Evolutionary conservation across 768 basidiomycete genomes (phyloP).

Genomic region (Gelatoporia subvermispora): DNA sequence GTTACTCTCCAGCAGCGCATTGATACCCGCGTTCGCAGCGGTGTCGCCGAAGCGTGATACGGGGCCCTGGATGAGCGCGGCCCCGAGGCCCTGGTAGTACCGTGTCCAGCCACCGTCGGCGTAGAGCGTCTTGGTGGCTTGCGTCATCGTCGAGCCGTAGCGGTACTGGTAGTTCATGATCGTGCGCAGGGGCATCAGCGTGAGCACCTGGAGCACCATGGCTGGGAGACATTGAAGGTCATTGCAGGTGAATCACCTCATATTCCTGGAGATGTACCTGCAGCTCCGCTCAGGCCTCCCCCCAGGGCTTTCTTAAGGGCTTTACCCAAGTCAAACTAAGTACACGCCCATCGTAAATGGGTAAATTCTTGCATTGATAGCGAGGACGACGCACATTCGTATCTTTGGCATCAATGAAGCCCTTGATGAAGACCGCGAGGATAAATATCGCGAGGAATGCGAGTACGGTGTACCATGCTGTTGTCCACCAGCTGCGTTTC

Average conservation of each 20-base stretch:
- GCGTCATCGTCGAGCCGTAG: constrained; percentile 72
- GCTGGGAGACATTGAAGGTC: constrained; percentile 38
- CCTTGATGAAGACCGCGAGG: constrained; percentile 58
- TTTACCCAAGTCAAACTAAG: constrained; percentile 72
- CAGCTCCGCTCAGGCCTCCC: constrained; percentile 87
- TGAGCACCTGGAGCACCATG: constrained; percentile 91
- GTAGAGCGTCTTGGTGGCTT: constrained; percentile 64
- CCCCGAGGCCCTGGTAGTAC: constrained; percentile 83
- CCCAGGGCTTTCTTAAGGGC: constrained; percentile 83
- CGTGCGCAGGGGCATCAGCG: constrained; percentile 93
- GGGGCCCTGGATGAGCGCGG: constrained; percentile 85
- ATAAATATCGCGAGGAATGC: constrained; percentile 32
- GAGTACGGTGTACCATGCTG: constrained; percentile 30
- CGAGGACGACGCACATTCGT: constrained; percentile 47
- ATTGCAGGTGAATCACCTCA: neutral
- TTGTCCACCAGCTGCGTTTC: constrained; percentile 23
- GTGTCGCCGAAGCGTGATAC: constrained; percentile 91
- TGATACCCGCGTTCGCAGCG: constrained; percentile 87
- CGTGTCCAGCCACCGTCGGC: constrained; percentile 75
- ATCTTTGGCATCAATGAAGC: constrained; percentile 64
- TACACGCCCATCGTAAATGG: neutral
- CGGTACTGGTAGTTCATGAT: constrained; percentile 97
- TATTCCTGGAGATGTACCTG: constrained; percentile 41
- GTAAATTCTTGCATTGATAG: too few species aligned
- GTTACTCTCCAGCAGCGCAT: constrained; percentile 79